Base-by-base conservation (phyloP, 805 yeast species). In the Clavispora fructus region DNA sequence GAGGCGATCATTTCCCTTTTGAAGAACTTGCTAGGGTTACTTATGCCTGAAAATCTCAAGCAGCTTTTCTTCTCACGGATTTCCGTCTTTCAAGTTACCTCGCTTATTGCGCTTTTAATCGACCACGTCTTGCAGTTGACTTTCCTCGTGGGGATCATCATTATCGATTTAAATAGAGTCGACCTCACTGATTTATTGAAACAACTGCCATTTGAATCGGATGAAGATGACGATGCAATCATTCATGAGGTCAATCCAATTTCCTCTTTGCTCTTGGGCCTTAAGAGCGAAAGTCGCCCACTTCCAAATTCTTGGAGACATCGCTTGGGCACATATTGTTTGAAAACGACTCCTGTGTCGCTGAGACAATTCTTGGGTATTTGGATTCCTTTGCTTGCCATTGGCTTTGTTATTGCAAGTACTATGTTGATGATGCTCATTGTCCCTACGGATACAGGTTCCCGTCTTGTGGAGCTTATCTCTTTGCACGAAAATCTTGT, bases 81-180 rank as follows among this genome's bases (percentile, higher is more conserved):
- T 11, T 11, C 17, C n/a, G 9, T 26, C 4, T 39, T 39, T 14
- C 29, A 16, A 7, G 13, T 27, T 7, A 27, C 1, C 54, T 13
- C 31, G 6, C n/a, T 73, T 1, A 43, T 75, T 27, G 74, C 83
- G 0, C 53, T 85, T n/a, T 27, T 78, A 1, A 62, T 83, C 35
- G 87, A 85, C 51, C 85, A 80, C 57, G 46, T 75, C 6, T 64
- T 87, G 33, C 88, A 83, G 52, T 58, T 80, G 41, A 78, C 91
- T 1, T 87, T 73, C 60, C 77, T 86, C 48, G 68, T 82, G 1
- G 80, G 89, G 0, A 79, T 86, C 1, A 65, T 87, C 28, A 73
- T 84, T 14, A 77, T 87, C 33, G 95, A 88, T 64, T 65, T 82
- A 28, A 75, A 82, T 40, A 71, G 88, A 44, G 61, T 77, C 26